Base-by-base conservation (phyloP, 345 rosid genomes). In the Moricandia moricandioides region DNA sequence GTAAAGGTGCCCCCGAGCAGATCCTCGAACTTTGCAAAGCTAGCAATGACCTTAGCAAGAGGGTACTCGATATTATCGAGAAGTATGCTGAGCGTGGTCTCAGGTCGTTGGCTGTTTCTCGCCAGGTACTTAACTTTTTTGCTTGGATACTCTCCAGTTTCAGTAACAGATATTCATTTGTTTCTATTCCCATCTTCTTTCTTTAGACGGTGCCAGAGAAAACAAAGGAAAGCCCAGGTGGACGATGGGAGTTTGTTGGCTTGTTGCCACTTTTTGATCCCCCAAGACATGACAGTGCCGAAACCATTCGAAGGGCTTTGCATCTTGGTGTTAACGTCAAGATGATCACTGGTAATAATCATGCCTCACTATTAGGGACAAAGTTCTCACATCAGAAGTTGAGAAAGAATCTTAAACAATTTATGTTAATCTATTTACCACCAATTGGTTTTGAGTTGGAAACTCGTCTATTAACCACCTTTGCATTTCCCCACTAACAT, bases 251-350 rank as follows among this genome's bases (percentile, higher is more conserved):
- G 70, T 74, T 91, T 80, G 82, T 87, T 75, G 98, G 98, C 74
- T 79, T 93, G 80, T 78, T 93, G 84, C 91, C 98, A 43, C 92
- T 93, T 60, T 93, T 93, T 73, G 98, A 93, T 85, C 98, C 98
- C 63, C 98, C 98, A 4, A 88, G 98, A 82, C 98, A 93, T 71
- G 98, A 93, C 80, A 93, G 98, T 83, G 98, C 98, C 27, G 98
- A 93, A 80, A 93, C 98, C 74, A 93, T 93, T 65, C 83, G 95
- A 70, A 84, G 97, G 68, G 98, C 98, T 76, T 87, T 93, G 70
- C 82, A 93, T 81, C 97, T 92, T 40, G 98, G 98, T 39, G 98
- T 92, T 58, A 92, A 92, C 65, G 98, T 92, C 39, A 92, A 92
- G 87, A 92, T 92, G 98, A 92, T 92, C 78, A 92, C 97, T 16